phyloP scores from a whole-genome alignment of 1,139 yeast species.

The Saccharomyces hybrid region DNA sequence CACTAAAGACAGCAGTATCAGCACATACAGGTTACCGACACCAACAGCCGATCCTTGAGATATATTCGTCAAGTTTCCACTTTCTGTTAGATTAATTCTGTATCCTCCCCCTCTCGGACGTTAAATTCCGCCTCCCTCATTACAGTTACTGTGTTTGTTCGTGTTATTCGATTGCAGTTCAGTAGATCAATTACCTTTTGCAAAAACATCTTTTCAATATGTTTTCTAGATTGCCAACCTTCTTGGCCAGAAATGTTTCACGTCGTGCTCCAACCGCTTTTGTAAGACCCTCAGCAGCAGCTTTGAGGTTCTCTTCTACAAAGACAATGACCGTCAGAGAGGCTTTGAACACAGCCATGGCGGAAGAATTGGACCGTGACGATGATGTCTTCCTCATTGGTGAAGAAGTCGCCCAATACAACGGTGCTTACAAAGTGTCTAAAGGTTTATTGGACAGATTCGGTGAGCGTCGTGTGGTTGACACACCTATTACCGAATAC shows the following conservation, averaged over 20 bases:
- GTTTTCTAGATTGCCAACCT: slow-evolving; percentile 1
- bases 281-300: slow-evolving; percentile 7
- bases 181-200: not conserved
- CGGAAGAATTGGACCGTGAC: slow-evolving; percentile 96
- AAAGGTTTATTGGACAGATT: slow-evolving; percentile 93
- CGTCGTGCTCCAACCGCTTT: not conserved
- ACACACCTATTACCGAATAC: slow-evolving; percentile 98
- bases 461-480: slow-evolving; percentile 93
- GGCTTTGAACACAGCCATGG: slow-evolving; percentile 89
- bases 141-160: not conserved
- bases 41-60: not conserved
- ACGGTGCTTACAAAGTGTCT: slow-evolving; percentile 97
- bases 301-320: slow-evolving; percentile 33
- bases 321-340: slow-evolving; percentile 89
- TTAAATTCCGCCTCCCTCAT: not conserved
- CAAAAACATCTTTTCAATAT: not conserved
- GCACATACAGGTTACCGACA: not conserved
- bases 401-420: slow-evolving; percentile 98
- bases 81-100: not conserved
- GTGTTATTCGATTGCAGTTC: not conserved
- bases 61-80: not conserved
- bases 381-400: slow-evolving; percentile 93
- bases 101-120: not conserved
- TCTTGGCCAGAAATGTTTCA: not conserved
- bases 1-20: not conserved